A percentile compares a stretch with the other conserved stretches of the same genome.
These are phyloP conservation scores for Chlorella ohadii DNA, from an alignment of 139 green algal species.

Conservation along the genomic window DNA sequence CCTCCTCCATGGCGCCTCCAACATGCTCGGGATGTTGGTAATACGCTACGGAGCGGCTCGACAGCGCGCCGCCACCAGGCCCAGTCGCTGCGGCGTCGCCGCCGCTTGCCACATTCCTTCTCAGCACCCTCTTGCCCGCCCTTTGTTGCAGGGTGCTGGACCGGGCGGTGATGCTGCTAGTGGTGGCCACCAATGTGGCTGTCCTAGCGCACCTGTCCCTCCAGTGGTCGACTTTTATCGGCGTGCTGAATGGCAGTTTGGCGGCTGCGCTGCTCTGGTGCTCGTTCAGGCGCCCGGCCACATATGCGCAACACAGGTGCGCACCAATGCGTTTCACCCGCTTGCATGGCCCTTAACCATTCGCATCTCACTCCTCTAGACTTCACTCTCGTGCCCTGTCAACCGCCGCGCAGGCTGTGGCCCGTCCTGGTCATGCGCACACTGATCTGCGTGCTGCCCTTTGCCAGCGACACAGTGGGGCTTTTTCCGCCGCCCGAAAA, in stretches of 20 bases:
- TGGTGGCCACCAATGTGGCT: background rate
- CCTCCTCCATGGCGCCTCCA: too few relatives aligned
- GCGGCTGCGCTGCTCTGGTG: background rate
- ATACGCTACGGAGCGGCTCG: too few relatives aligned
- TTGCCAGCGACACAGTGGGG: background rate
- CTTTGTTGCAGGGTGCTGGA: background rate
- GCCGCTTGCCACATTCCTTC: too few relatives aligned
- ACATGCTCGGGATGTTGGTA: too few relatives aligned
- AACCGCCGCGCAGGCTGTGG: background rate
- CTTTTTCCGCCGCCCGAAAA: background rate
- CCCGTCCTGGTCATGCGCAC: constrained; percentile 6
- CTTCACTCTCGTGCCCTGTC: too few relatives aligned
- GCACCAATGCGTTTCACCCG: too few relatives aligned
- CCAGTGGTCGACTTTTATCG: background rate
- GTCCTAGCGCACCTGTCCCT: background rate
- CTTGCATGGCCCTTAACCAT: too few relatives aligned
- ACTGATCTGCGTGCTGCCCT: background rate
- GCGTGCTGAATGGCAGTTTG: background rate
- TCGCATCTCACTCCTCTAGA: too few relatives aligned
- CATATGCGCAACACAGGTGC: background rate
- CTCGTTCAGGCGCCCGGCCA: background rate
- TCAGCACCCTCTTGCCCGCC: too few relatives aligned
- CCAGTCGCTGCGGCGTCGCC: too few relatives aligned
- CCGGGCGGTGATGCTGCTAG: background rate
- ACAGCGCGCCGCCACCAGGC: too few relatives aligned